A percentile compares a stretch with the other conserved stretches of the same genome.
These are phyloP conservation scores for Hyaloraphidium curvatum DNA, from an alignment of 192 early-diverging fungal genomes.

Conservation along the genomic window DNA sequence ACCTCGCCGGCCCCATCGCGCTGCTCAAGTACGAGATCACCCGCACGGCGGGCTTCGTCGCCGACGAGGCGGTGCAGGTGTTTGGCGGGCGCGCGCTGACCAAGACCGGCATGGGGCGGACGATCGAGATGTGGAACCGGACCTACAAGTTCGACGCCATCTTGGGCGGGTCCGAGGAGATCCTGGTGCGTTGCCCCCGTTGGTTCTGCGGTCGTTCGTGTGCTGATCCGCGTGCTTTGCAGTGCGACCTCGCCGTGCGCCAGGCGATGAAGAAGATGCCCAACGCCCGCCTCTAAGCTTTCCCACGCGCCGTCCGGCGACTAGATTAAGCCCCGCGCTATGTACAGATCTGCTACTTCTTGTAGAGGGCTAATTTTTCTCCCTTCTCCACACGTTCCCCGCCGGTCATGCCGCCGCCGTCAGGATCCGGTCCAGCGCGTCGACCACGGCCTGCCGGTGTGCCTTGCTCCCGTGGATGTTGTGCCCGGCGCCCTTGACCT, in stretches of 20 bases:
- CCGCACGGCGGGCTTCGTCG: constrained; percentile 31
- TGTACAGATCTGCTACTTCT: too few species aligned
- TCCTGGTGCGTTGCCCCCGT: too few species aligned
- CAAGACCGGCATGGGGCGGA: constrained; percentile 44
- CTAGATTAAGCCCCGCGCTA: too few species aligned
- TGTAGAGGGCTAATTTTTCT: too few species aligned
- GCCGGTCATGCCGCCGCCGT: too few species aligned
- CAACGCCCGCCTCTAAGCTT: too few species aligned
- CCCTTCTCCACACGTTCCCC: too few species aligned
- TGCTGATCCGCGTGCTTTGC: too few species aligned
- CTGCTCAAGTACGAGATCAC: constrained; percentile 33
- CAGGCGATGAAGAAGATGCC: constrained; percentile 5
- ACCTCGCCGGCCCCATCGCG: constrained; percentile 45
- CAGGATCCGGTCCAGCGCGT: not conserved
- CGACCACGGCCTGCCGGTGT: not conserved
- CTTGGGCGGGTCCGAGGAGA: constrained; percentile 19
- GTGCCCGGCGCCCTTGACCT: constrained; percentile 4
- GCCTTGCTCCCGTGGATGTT: not conserved
- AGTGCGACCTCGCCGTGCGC: not conserved
- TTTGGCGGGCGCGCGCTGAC: constrained; percentile 42
- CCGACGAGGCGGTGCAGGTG: constrained; percentile 49
- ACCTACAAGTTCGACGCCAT: constrained; percentile 42
- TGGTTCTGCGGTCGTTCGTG: too few species aligned
- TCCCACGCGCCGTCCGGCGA: too few species aligned
- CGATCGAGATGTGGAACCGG: constrained; percentile 40